A percentile compares a stretch with the other conserved stretches of the same genome.
phyloP scores from a whole-genome alignment of 192 early-diverging fungal genomes.

The Dimargaris xerosporica region DNA sequence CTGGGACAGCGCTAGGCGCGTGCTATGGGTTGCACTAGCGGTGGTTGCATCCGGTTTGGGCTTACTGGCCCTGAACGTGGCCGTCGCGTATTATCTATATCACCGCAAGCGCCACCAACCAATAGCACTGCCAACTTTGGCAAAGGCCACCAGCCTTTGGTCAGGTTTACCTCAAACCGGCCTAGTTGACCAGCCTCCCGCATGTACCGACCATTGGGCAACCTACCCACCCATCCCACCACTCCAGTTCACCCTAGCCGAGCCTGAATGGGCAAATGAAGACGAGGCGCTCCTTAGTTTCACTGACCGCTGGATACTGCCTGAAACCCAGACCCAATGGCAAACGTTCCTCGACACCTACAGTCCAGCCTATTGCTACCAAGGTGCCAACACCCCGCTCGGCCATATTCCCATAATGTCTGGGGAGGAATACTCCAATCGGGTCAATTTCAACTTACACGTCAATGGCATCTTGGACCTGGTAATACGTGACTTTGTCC shows the following conservation, averaged over 20 bases:
- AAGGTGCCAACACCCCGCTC: background rate
- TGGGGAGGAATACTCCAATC: constrained; percentile 2
- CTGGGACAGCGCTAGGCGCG: too few relatives aligned
- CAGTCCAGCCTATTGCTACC: background rate
- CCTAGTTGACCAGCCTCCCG: too few relatives aligned
- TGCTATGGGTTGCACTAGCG: too few relatives aligned
- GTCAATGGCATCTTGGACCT: constrained; percentile 13
- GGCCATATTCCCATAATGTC: too few relatives aligned
- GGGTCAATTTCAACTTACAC: background rate
- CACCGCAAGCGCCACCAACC: too few relatives aligned
- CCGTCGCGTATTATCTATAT: too few relatives aligned
- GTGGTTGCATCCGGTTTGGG: too few relatives aligned
- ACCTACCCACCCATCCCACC: constrained; percentile 3
- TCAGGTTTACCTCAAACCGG: too few relatives aligned
- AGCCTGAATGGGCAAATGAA: constrained; percentile 5
- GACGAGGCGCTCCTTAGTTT: constrained; percentile 3
- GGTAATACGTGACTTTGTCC: constrained; percentile 30
- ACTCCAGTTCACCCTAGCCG: background rate
- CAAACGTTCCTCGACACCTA: background rate
- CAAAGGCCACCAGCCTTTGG: background rate
- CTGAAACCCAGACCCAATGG: background rate
- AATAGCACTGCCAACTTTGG: too few relatives aligned
- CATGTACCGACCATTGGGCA: background rate
- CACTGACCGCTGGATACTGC: constrained; percentile 5
- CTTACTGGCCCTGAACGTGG: too few relatives aligned